Percentiles rank a stretch among this genome's conserved stretches.
phyloP scores from a whole-genome alignment of 257 asterid species.

The Jacaranda mimosifolia region DNA sequence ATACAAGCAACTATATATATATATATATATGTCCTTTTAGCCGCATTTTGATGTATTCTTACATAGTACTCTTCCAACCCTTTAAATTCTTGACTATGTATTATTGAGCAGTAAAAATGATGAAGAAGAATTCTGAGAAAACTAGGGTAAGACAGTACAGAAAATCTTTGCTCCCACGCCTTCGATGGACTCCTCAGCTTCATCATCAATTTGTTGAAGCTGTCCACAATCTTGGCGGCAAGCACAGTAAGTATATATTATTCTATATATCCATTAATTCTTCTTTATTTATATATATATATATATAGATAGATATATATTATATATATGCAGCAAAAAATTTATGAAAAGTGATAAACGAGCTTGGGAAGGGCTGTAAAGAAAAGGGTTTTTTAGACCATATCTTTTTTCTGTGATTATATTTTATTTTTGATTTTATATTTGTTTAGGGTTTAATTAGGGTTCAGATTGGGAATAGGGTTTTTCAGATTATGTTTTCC shows the following conservation, averaged over 20 bases:
- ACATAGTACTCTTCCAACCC: neutral
- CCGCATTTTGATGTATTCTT: constrained; percentile 13
- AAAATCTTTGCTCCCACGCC: constrained; percentile 50
- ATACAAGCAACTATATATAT: constrained; percentile 10
- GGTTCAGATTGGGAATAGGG: no score
- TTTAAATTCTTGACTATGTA: neutral
- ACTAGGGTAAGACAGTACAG: constrained; percentile 50
- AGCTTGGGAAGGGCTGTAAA: no score
- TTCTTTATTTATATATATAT: neutral
- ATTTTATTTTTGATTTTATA: no score
- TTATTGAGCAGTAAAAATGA: neutral
- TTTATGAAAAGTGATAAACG: no score
- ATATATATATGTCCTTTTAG: no score
- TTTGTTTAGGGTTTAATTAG: no score
- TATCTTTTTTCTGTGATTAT: no score
- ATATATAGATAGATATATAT: no score
- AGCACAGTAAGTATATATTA: constrained; percentile 37
- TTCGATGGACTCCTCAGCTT: constrained; percentile 61
- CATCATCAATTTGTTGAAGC: constrained; percentile 53
- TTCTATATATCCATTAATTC: neutral
- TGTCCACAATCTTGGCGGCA: constrained; percentile 57
- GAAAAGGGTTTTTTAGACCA: no score
- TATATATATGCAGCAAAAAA: no score
- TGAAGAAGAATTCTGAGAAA: neutral
- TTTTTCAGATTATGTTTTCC: no score